Conservation (phyloP, 176 grass and related monocot genomes). For the Olyra latifolia region DNA sequence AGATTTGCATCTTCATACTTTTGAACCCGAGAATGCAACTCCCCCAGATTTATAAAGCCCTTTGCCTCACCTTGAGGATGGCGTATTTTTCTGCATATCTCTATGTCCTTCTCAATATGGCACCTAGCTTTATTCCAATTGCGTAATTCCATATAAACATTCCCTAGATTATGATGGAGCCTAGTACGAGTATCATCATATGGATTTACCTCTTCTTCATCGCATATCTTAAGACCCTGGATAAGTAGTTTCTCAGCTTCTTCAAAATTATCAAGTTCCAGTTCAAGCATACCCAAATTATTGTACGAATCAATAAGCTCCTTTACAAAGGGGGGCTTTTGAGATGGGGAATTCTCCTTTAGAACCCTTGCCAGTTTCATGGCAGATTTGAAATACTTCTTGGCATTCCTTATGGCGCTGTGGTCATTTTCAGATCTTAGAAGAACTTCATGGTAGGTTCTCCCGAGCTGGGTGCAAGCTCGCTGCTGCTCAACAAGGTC, state of each 20-base stretch:
- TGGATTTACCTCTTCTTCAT: constrained; percentile 84
- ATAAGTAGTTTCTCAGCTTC: constrained; percentile 74
- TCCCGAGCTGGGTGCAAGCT: constrained; percentile 87
- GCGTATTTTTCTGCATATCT: constrained; percentile 72
- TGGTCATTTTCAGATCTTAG: constrained; percentile 71
- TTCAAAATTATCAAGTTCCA: constrained; percentile 83
- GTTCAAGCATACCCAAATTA: constrained; percentile 92
- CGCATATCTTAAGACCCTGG: constrained; percentile 75
- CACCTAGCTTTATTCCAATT: constrained; percentile 59
- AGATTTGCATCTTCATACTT: constrained; percentile 63
- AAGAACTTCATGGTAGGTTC: constrained; percentile 89
- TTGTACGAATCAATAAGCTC: constrained; percentile 94
- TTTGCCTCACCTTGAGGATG: constrained; percentile 94
- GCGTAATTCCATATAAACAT: constrained; percentile 73
- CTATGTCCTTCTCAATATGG: constrained; percentile 82
- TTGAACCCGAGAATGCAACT: constrained; percentile 57
- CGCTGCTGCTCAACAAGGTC: constrained; percentile 91
- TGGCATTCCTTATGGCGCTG: constrained; percentile 74
- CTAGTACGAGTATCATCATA: constrained; percentile 81
- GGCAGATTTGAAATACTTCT: constrained; percentile 80
- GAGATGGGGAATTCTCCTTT: constrained; percentile 46
- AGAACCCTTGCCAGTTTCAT: constrained; percentile 65
- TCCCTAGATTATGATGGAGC: constrained; percentile 94
- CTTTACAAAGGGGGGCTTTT: constrained; percentile 58
- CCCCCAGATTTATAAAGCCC: constrained; percentile 87